A percentile compares a stretch with the other conserved stretches of the same genome.
phyloP scores from a whole-genome alignment of 306 rosid species.

The Acmispon strigosus region DNA sequence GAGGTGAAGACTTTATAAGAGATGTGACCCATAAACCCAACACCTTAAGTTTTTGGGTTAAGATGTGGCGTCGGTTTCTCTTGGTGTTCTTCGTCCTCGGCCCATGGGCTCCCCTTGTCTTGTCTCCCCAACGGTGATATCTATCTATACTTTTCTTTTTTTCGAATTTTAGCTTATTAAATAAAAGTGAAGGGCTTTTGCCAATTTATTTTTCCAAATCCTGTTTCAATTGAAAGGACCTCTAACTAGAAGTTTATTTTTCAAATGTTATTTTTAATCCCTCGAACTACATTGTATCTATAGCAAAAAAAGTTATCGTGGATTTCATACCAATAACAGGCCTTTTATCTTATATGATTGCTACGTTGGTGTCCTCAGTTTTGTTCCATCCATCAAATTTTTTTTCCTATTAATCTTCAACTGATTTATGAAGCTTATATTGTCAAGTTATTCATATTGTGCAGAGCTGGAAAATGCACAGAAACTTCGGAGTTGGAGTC shows the following conservation, averaged over 20 bases:
- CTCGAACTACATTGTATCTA: neutral
- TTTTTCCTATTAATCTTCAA: neutral
- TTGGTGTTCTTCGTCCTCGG: no score
- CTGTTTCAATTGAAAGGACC: neutral
- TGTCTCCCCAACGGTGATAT: no score
- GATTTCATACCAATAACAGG: neutral
- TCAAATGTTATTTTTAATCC: neutral
- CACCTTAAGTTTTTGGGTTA: no score
- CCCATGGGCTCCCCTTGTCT: no score
- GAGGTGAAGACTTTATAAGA: no score
- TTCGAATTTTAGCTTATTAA: neutral
- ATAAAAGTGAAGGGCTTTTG: neutral
- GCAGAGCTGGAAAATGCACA: slow-evolving; percentile 34
- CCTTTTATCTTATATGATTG: slow-evolving; percentile 9
- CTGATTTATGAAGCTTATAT: slow-evolving; percentile 4
- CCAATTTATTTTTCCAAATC: neutral
- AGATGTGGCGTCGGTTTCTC: no score
- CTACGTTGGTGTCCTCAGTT: neutral
- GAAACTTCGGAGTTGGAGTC: slow-evolving; percentile 18
- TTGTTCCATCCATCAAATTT: neutral
- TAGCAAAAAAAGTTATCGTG: neutral
- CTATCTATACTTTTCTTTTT: neutral
- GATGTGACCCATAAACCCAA: no score
- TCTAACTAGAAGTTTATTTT: neutral
- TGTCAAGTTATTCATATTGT: slow-evolving; percentile 22